Conservation (phyloP, 1,284 basidiomycete species). For the Irpex lacteus region DNA sequence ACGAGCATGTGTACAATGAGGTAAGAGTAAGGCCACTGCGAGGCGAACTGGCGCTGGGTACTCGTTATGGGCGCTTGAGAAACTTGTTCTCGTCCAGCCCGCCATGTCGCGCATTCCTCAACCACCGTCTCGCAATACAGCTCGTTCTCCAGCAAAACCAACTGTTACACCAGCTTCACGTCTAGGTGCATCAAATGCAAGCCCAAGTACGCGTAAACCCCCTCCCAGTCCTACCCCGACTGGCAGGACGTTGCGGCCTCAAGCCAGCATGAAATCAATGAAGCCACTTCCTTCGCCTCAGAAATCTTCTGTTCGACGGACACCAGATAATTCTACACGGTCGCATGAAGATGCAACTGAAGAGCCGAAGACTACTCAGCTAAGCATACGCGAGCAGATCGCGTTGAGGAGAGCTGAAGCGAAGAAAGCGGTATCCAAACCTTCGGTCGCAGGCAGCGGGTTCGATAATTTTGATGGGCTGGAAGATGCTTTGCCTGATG, state of each 20-base stretch:
- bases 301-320: constrained; percentile 5
- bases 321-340: background rate
- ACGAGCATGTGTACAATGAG: too few relatives aligned
- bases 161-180: constrained; percentile 9
- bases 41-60: too few relatives aligned
- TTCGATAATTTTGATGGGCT: constrained; percentile 31
- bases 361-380: constrained; percentile 29
- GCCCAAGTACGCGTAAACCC: constrained; percentile 14
- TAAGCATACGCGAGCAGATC: constrained; percentile 72
- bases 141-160: constrained; percentile 27
- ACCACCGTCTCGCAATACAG: constrained; percentile 32
- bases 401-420: constrained; percentile 72
- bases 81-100: background rate
- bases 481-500: constrained; percentile 45
- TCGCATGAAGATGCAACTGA: constrained; percentile 25
- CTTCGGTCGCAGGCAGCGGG: constrained; percentile 14
- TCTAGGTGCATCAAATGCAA: constrained; percentile 8
- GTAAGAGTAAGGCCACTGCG: too few relatives aligned
- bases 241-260: constrained; percentile 16
- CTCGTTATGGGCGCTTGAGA: background rate
- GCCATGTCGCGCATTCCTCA: constrained; percentile 51
- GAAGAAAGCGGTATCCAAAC: constrained; percentile 48
- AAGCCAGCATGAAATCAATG: constrained; percentile 12
- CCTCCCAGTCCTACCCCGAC: constrained; percentile 22
- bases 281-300: constrained; percentile 4